phyloP scores from a whole-genome alignment of 805 yeast species.

The Vanderwaltozyma yarrowii region DNA sequence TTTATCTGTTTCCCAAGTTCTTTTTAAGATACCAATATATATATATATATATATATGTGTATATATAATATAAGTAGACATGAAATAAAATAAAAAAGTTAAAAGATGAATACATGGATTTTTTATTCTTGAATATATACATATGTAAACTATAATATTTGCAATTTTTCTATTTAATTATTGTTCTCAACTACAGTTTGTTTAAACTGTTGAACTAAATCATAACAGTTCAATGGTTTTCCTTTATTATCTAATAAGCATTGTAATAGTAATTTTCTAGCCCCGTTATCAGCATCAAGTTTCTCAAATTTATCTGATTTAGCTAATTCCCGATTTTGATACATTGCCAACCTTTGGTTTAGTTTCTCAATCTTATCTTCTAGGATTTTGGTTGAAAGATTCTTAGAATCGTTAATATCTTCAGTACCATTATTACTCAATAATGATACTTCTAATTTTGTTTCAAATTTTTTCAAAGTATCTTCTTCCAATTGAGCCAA shows the following conservation, averaged over 20 bases:
- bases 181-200: conserved; percentile 13
- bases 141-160: too few relatives aligned
- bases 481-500: conserved; percentile 44
- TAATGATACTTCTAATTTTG: conserved; percentile 36
- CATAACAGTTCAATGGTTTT: conserved; percentile 72
- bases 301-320: conserved; percentile 8
- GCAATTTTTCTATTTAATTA: not conserved
- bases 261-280: conserved; percentile 37
- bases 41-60: too few relatives aligned
- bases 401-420: conserved; percentile 9
- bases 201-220: conserved; percentile 63
- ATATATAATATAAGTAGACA: too few relatives aligned
- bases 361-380: conserved; percentile 36
- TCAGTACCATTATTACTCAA: conserved; percentile 28
- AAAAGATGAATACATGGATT: too few relatives aligned
- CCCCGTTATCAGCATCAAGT: conserved; percentile 28
- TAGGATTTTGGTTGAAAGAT: conserved; percentile 24
- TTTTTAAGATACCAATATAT: too few relatives aligned
- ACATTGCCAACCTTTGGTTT: conserved; percentile 29
- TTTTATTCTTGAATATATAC: not conserved
- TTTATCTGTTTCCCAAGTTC: too few relatives aligned
- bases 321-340: conserved; percentile 27
- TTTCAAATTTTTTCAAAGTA: conserved; percentile 42
- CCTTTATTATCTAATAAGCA: conserved; percentile 55
- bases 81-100: too few relatives aligned